Evolutionary conservation across 306 rosid genomes (phyloP), one percentile per base, ranked within the genome.

Genomic region (Quercus agrifolia): DNA sequence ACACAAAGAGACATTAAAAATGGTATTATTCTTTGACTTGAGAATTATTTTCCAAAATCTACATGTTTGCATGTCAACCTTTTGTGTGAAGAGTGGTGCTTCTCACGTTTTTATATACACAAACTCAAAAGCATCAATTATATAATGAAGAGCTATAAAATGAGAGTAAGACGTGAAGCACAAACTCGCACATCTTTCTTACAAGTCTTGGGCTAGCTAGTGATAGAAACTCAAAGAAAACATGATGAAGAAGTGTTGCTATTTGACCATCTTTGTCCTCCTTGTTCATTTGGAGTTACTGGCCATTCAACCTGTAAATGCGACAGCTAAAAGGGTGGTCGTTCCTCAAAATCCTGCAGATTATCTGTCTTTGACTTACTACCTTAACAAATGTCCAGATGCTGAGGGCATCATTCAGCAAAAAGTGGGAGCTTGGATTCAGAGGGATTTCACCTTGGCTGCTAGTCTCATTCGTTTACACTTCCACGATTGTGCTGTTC

Each of bases 401-500:
- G 97, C 93, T 10, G 97, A 94, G 81, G 83, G 81, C 75, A 90
- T 94, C 59, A 91, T 94, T 78, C 89, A 85, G 49, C 85, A 84
- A 17, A 88, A 71, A 73, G 88, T 90, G 17, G 68, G 79, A 70
- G 87, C 93, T 62, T 92, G 97, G 97, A 51, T 87, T 75, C 25
- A 85, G 27, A 88, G 85, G 49, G 97, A 94, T 73, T 82, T 80
- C 41, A 91, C 97, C 4, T 81, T 91, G 85, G 97, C 95, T 62
- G 86, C 97, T 38, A 69, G 90, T 71, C 82, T 94, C 74, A 88
- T 92, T 61, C 95, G 95, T 63, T 76, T 94, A 58, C 97, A 94
- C 73, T 94, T 92, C 78, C 98, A 92, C 55, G 98, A 92, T 23
- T 92, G 97, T 21, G 91, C 87, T 7, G 58, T 94, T 58, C 88